Evolutionary conservation across 2,329 filamentous ascomycete species (phyloP), one percentile per base, ranked within the genome.

Genomic region (Fusarium sp.): DNA sequence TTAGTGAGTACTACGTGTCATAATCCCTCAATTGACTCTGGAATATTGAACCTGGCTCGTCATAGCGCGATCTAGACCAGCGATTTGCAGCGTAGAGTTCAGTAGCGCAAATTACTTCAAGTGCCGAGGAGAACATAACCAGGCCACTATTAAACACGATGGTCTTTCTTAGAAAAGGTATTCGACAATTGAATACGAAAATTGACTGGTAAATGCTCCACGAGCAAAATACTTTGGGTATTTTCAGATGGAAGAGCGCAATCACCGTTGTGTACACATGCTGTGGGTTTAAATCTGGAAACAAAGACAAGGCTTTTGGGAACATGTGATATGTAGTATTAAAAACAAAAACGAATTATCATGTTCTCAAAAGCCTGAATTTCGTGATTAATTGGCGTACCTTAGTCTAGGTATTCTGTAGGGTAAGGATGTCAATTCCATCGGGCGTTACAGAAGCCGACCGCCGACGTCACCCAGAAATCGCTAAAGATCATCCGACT

Each of bases 381-480:
- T 34, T 54, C n/a, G 19, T 62, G 26, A 64, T 50, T 25, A 31
- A 45, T 56, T 19, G 37, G 18, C 13, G 7, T 37, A 50, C 12
- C 12, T 14, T 30, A 30, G 28, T 14, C 7, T 30, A 30, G 3
- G 9, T 30, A 50, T 6, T 16, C 18, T 34, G 16, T 37, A 63
- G 58, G 60, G 60, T 63, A 62, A 21, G 12, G 8, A 23, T 25
- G 25, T 14, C 6, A n/a, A 6, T 16, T 11, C 21, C 18, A 34
- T 65, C 70, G 73, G 73, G 70, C 49, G 48, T 54, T 52, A 21
- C n/a, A 58, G 59, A 51, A 45, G 69, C 74, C 74, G 72, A 69
- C 37, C 58, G 25, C 74, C 74, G 72, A 75, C 71, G 59, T 68
- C 69, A 71, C 64, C 59, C 52, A 65, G 62, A 73, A 76, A 72